Evolutionary conservation across 176 grass and related monocot species (phyloP), one percentile per base, ranked within the genome.

Genomic region (Elymus sibiricus): DNA sequence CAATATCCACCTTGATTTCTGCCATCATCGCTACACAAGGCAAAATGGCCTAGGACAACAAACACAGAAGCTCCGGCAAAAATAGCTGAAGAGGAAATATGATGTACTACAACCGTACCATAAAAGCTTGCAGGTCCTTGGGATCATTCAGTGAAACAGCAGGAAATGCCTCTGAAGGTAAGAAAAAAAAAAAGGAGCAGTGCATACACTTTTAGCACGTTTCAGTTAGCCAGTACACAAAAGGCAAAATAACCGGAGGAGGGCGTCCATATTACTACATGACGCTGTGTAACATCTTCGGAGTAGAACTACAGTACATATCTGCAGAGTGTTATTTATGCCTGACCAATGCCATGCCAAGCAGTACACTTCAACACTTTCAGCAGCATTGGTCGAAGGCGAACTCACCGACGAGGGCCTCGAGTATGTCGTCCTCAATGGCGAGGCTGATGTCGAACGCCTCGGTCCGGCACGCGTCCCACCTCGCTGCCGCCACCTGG

Each of bases 401-500:
- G 47, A 94, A 89, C 42, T 98, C 95, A 22, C 80, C 74, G 22
- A 95, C 74, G 3, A 98, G 86, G 0, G 81, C 84, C 40, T 92
- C 75, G 9, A 98, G 88, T 86, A 98, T 90, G 71, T 93, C 56
- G 8, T 79, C 80, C 85, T 92, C 93, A 16, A 98, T 87, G 60
- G 89, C 86, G 7, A 83, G n/a, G 59, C 95, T 89, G 64, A 92
- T 83, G 68, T 94, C 91, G 87, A 89, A 92, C 38, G 75, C 87
- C 53, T 98, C 91, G 24, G 87, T 65, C 5, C 65, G 72, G 61
- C 55, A 89, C 31, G 14, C 65, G 64, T 47, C 83, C 84, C 93
- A 91, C 21, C 60, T 74, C 16, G 32, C 55, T 61, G 73, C 42
- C 58, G 22, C 78, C 22, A 87, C 63, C 38, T 89, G 85, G 67